Evolutionary conservation across 495 filamentous ascomycete genomes (phyloP).

Genomic region (Margaritispora aquatica): DNA sequence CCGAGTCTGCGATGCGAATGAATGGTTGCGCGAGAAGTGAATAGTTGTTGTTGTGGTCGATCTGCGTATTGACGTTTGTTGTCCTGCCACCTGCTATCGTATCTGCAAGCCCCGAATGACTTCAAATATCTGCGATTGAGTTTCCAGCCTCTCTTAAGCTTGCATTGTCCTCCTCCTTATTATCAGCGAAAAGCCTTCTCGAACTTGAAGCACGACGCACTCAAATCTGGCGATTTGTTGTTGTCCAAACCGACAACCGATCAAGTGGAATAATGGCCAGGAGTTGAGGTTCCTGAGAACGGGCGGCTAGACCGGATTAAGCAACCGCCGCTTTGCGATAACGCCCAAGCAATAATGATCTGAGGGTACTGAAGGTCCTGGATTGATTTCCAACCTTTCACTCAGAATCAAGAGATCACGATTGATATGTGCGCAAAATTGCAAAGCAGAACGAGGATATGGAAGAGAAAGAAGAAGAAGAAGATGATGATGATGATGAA

Average conservation of each 20-base stretch:
- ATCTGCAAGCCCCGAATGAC: not conserved
- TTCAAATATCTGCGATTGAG: not conserved
- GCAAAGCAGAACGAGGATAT: not conserved
- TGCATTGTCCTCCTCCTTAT: slow-evolving; percentile 10
- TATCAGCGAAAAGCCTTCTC: slow-evolving; percentile 9
- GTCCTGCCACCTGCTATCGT: slow-evolving; percentile 24
- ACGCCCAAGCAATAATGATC: not conserved
- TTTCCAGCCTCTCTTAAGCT: slow-evolving; percentile 3
- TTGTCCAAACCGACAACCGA: not conserved
- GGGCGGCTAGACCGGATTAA: not conserved
- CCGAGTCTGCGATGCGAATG: not conserved
- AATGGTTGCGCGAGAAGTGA: not conserved
- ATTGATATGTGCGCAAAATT: no score
- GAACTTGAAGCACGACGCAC: not conserved
- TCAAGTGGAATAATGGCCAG: not conserved
- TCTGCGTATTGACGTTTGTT: slow-evolving; percentile 17
- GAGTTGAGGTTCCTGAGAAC: not conserved
- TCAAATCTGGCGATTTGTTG: not conserved
- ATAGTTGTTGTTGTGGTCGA: not conserved
- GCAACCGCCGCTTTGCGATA: not conserved
- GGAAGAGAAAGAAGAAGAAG: not conserved
- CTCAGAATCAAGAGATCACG: no score
- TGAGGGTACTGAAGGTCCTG: not conserved
- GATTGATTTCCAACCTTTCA: no score
- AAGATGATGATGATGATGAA: not conserved